Evolutionary conservation across 805 yeast genomes (phyloP).

Genomic region (Candida orba): DNA sequence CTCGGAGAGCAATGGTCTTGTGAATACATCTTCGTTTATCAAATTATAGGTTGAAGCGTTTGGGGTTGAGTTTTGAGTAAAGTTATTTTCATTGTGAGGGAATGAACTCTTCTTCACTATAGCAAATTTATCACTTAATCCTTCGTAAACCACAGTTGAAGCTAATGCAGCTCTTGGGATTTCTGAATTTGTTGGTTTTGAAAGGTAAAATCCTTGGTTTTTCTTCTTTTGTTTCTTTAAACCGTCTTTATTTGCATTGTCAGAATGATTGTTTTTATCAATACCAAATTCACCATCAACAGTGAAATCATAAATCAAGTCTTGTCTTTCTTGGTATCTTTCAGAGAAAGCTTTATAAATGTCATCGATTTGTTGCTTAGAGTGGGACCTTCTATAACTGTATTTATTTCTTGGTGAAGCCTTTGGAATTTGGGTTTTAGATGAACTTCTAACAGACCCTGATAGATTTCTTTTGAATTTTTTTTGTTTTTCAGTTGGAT

Average conservation of each 20-base stretch:
- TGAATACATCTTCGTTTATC: constrained; percentile 1
- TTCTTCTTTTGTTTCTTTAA: not conserved
- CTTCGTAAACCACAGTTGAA: constrained; percentile 17
- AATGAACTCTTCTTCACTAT: constrained; percentile 1
- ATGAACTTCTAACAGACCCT: not conserved
- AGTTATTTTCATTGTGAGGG: not conserved
- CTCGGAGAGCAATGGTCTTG: not conserved
- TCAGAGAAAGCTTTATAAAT: too few species aligned
- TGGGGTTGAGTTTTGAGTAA: not conserved
- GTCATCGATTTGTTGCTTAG: too few species aligned
- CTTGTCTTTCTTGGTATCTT: not conserved
- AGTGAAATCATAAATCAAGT: not conserved
- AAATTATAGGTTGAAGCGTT: not conserved
- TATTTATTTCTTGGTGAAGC: too few species aligned
- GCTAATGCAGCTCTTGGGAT: constrained; percentile 14
- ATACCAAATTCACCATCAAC: not conserved
- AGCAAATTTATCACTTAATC: constrained; percentile 15
- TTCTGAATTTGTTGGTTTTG: constrained; percentile 8
- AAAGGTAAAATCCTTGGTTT: constrained; percentile 2
- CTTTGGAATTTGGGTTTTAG: not conserved
- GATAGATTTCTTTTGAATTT: constrained; percentile 4
- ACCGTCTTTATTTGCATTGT: too few species aligned
- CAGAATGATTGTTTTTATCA: not conserved
- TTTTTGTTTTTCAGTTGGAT: not conserved
- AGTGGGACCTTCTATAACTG: too few species aligned